Evolutionary conservation across 2,329 filamentous ascomycete genomes (phyloP).

Genomic region (Fusarium sp.): DNA sequence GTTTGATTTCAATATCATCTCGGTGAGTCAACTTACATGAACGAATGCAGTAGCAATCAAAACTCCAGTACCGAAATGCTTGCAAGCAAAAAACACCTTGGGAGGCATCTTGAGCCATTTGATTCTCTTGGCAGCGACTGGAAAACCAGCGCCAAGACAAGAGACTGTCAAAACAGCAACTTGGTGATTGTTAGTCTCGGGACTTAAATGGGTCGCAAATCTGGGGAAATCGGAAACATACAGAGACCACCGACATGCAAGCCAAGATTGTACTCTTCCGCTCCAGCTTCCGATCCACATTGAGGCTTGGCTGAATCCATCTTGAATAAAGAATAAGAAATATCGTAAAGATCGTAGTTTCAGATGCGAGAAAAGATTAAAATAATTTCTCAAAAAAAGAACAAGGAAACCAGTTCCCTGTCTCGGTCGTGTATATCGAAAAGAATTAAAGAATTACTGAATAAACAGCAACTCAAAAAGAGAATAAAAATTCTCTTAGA

Average conservation of each 20-base stretch:
- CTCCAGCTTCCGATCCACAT: conserved; percentile 37
- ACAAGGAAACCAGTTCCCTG: conserved; percentile 11
- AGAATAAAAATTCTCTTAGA: background rate
- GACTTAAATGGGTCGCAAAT: background rate
- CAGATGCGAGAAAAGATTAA: background rate
- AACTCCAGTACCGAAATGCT: conserved; percentile 77
- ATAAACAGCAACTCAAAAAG: background rate
- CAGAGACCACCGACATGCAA: conserved; percentile 49
- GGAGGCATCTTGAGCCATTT: conserved; percentile 68
- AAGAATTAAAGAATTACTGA: conserved; percentile 1
- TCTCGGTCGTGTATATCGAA: background rate
- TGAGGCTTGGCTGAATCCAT: conserved; percentile 44
- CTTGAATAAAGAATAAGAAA: background rate
- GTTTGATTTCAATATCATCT: background rate
- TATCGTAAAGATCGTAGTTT: conserved; percentile 6
- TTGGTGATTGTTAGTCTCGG: no score
- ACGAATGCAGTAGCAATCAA: conserved; percentile 79
- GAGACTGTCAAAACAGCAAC: conserved; percentile 46
- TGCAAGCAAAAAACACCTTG: conserved; percentile 70
- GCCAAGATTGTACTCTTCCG: conserved; percentile 43
- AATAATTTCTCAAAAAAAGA: background rate
- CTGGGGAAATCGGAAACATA: conserved; percentile 29
- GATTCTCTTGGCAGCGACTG: conserved; percentile 65
- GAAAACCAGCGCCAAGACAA: conserved; percentile 59
- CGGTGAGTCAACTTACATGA: conserved; percentile 59